Evolutionary conservation across 768 basidiomycete genomes (phyloP).

Genomic region (Coprinopsis sp.): DNA sequence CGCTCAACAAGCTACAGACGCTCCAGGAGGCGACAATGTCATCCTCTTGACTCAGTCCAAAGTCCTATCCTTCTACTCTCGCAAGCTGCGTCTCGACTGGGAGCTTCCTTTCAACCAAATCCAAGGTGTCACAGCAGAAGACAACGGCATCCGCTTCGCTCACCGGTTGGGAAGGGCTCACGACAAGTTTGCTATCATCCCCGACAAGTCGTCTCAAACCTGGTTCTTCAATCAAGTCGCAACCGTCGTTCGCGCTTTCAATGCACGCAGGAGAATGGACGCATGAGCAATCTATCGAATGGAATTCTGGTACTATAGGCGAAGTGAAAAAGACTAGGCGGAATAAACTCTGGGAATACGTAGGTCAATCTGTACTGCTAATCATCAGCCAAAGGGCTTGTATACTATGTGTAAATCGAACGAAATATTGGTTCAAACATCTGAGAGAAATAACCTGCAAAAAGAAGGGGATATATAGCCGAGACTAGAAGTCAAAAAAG

Average conservation of each 20-base stretch:
- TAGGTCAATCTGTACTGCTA: too few relatives aligned
- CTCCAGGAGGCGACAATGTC: conserved; percentile 75
- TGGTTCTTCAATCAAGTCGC: conserved; percentile 83
- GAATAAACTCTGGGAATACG: too few relatives aligned
- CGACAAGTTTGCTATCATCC: conserved; percentile 73
- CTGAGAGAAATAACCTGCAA: too few relatives aligned
- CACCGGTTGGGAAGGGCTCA: conserved; percentile 73
- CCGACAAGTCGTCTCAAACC: conserved; percentile 66
- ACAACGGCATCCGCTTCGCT: conserved; percentile 84
- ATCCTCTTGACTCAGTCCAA: conserved; percentile 74
- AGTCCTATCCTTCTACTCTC: conserved; percentile 81
- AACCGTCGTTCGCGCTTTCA: conserved; percentile 72
- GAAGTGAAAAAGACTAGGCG: too few relatives aligned
- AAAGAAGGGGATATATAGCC: conserved; percentile 1
- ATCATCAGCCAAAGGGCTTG: too few relatives aligned
- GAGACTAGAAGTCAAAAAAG: neutral
- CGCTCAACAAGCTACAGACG: conserved; percentile 42
- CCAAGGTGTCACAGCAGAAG: conserved; percentile 83
- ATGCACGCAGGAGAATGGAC: conserved; percentile 71
- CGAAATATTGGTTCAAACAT: neutral
- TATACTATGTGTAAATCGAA: too few relatives aligned
- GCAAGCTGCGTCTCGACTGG: conserved; percentile 84
- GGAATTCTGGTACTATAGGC: too few relatives aligned
- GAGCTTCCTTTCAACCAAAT: conserved; percentile 85
- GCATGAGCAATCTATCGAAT: conserved; percentile 15